phyloP scores from a whole-genome alignment of 2,329 filamentous ascomycete species.

The Cytospora piceae region DNA sequence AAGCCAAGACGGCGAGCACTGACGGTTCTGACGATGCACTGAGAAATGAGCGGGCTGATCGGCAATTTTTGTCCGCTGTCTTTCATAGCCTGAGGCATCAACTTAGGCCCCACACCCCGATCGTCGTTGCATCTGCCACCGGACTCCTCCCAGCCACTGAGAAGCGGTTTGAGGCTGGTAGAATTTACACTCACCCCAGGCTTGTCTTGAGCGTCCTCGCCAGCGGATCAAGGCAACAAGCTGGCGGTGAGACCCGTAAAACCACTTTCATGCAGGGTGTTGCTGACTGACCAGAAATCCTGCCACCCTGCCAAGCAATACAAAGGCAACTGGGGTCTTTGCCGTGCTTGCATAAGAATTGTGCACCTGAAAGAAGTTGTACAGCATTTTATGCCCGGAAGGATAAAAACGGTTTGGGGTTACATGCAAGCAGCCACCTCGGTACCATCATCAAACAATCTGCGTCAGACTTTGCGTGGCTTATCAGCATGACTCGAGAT shows the following conservation, averaged over 20 bases:
- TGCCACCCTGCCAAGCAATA: background rate
- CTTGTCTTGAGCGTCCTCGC: background rate
- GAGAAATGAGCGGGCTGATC: conserved; percentile 10
- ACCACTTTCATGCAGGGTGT: background rate
- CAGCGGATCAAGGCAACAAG: background rate
- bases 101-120: background rate
- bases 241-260: conserved; percentile 1
- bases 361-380: background rate
- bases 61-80: conserved; percentile 18
- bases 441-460: background rate
- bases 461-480: background rate
- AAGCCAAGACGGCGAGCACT: background rate
- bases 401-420: background rate
- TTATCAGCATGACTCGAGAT: background rate
- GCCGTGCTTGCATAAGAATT: background rate
- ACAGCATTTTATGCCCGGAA: background rate
- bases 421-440: background rate
- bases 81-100: conserved; percentile 4
- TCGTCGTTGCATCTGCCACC: conserved; percentile 10
- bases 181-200: background rate
- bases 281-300: background rate
- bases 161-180: background rate
- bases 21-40: background rate
- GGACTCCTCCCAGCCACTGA: background rate
- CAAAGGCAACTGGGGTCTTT: background rate